Base-by-base conservation (phyloP, 495 filamentous ascomycete genomes). In the Aspergillus ostianus region DNA sequence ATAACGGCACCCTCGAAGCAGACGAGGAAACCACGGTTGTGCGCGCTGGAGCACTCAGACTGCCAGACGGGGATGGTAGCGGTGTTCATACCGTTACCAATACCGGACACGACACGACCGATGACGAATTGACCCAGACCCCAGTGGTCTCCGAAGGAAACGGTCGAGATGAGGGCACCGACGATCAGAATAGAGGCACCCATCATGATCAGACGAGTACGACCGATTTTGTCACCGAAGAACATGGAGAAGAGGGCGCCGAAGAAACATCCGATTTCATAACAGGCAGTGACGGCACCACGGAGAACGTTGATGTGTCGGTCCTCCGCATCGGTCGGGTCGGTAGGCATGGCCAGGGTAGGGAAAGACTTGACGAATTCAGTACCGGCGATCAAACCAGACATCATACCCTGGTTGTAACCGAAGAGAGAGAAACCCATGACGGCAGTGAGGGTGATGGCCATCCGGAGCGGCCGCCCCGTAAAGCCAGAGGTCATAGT, bases 221-320 rank as follows among this genome's bases (percentile, higher is more conserved):
- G 70, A 2, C 82, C 82, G 7, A 84, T 67, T 4, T 60, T 56
- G 49, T 83, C 79, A 27, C 83, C 82, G 47, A 77, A 73, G 26
- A 69, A 72, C 51, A 80, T 71, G 12, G 78, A 74, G n/a, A 69
- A 69, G 6, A 84, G 61, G 13, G 82, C 80, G 23, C 83, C 82
- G 36, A 84, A 66, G 65, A 85, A 82, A 60, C 79, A 84, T 21
- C 82, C 83, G 57, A 84, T 71, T 29, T 82, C 77, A 65, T 84
- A 84, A 47, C 83, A 75, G 6, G 80, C 77, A 1, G 78, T 82
- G 29, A 84, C 64, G 56, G 23, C 74, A 65, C 65, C 65, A n/a
- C 63, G 65, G 47, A 66, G 56, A 21, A 68, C 65, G 47, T 66
- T 49, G 59, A 69, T 53, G 32, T 69, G 57, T 27, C 49, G 55